A percentile compares a stretch with the other conserved stretches of the same genome.
phyloP scores from a whole-genome alignment of 169 alveolate genomes.

The Babesia sp. region DNA sequence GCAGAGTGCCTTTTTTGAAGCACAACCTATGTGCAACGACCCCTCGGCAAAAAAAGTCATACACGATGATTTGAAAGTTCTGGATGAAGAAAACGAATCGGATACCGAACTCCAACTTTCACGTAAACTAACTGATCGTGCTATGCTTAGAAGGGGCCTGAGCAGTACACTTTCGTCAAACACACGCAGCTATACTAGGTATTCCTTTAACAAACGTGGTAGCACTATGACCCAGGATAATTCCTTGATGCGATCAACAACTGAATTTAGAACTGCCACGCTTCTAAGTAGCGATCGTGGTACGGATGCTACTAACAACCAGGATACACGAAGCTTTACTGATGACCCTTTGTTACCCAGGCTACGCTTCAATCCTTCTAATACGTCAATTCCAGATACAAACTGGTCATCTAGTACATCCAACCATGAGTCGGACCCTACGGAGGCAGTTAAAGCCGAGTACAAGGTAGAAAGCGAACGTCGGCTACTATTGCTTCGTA shows the following conservation, averaged over 20 bases:
- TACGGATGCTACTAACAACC: not conserved
- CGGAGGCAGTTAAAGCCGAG: not conserved
- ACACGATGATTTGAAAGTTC: conserved; percentile 37
- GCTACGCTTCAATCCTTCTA: not conserved
- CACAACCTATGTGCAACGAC: conserved; percentile 23
- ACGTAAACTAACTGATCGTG: conserved; percentile 16
- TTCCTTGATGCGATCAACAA: not conserved
- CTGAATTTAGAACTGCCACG: not conserved
- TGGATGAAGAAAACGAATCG: conserved; percentile 18
- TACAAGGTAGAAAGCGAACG: not conserved
- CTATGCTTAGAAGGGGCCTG: conserved; percentile 1
- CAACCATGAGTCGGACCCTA: not conserved
- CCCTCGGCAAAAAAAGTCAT: conserved; percentile 1
- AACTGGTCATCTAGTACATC: not conserved
- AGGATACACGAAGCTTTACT: not conserved
- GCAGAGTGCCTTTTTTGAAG: conserved; percentile 59
- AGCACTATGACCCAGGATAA: not conserved
- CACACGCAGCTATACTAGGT: conserved; percentile 2
- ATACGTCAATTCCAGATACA: not conserved
- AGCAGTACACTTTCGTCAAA: not conserved
- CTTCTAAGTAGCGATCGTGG: not conserved
- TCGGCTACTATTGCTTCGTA: not conserved
- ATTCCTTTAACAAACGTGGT: not conserved
- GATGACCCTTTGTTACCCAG: not conserved
- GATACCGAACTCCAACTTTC: conserved; percentile 12